Evolutionary conservation across 345 rosid genomes (phyloP).

Genomic region (Ailanthus altissimus): DNA sequence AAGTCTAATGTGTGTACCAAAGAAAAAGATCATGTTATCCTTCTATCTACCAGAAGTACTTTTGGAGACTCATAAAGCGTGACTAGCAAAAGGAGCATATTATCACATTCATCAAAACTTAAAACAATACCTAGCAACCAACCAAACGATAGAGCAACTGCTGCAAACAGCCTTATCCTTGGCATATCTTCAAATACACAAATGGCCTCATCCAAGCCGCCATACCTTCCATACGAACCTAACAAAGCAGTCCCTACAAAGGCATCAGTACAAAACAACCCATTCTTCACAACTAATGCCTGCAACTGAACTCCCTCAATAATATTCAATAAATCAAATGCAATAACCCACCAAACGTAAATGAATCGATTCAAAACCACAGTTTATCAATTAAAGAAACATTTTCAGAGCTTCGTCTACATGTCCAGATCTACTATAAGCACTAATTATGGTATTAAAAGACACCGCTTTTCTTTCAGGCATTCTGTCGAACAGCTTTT

Average conservation of each 20-base stretch:
- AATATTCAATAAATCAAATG: constrained; percentile 46
- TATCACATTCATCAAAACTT: no score
- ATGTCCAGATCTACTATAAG: constrained; percentile 41
- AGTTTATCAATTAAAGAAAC: constrained; percentile 50
- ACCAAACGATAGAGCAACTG: no score
- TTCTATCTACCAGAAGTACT: no score
- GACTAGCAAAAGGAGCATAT: no score
- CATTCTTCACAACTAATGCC: constrained; percentile 57
- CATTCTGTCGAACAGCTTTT: constrained; percentile 69
- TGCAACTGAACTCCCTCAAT: constrained; percentile 60
- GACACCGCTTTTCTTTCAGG: constrained; percentile 57
- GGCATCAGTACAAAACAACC: constrained; percentile 55
- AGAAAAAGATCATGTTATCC: no score
- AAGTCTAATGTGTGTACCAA: no score
- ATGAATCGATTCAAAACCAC: constrained; percentile 54
- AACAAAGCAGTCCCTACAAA: constrained; percentile 73
- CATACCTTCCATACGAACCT: constrained; percentile 67
- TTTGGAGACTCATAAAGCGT: no score
- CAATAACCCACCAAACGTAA: constrained; percentile 57
- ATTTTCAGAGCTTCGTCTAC: constrained; percentile 44
- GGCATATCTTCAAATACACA: constrained; percentile 66
- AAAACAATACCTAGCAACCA: no score
- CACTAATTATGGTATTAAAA: constrained; percentile 55
- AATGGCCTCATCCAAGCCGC: constrained; percentile 47
- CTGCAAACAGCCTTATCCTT: no score